Evolutionary conservation across 2,329 filamentous ascomycete genomes (phyloP).

Genomic region (Penicillium vulpinum): DNA sequence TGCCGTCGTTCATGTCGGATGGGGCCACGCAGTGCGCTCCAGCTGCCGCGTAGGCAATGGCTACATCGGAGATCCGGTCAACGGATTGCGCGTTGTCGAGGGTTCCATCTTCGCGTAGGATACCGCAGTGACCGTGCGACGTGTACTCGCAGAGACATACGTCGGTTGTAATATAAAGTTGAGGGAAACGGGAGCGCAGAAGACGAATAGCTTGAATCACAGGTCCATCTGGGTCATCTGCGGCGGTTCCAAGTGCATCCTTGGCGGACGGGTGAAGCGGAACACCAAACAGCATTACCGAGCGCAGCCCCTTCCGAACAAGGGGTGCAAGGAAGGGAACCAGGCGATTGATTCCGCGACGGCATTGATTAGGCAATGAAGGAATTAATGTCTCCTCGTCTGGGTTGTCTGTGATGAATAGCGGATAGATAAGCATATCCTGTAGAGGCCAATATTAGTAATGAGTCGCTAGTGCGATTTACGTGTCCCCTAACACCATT

Average conservation of each 20-base stretch:
- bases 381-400: constrained; percentile 90
- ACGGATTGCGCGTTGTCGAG: constrained; percentile 93
- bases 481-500: neutral
- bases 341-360: constrained; percentile 82
- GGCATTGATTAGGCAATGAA: constrained; percentile 85
- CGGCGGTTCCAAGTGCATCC: constrained; percentile 85
- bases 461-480: neutral
- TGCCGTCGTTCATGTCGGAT: constrained; percentile 98
- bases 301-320: constrained; percentile 83
- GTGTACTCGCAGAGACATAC: constrained; percentile 99
- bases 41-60: constrained; percentile 92
- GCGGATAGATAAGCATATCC: constrained; percentile 98
- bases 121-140: constrained; percentile 95
- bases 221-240: constrained; percentile 89
- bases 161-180: constrained; percentile 86
- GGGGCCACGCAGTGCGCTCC: constrained; percentile 96
- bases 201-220: constrained; percentile 86
- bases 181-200: constrained; percentile 79
- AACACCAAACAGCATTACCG: constrained; percentile 94
- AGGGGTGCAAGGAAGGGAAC: constrained; percentile 83
- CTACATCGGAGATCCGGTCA: constrained; percentile 94
- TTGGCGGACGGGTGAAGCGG: constrained; percentile 78
- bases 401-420: constrained; percentile 92
- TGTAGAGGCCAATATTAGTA: constrained; percentile 37
- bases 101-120: constrained; percentile 86